Evolutionary conservation across 2,329 filamentous ascomycete species (phyloP), one percentile per base, ranked within the genome.

Genomic region (Diplodia mutila): DNA sequence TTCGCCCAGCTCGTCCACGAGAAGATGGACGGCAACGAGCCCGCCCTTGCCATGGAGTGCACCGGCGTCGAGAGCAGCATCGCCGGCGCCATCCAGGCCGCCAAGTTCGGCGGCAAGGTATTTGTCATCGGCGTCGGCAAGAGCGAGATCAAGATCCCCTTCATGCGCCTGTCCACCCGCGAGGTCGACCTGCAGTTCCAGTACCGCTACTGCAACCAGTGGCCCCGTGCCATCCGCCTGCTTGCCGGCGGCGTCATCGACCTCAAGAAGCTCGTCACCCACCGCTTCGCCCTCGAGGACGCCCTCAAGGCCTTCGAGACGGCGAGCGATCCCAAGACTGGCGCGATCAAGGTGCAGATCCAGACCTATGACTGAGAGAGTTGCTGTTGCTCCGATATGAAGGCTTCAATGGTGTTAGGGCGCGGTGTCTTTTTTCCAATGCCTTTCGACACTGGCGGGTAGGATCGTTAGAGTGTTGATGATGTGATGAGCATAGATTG

Each of bases 291-390:
- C 71, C 82, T 98, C 46, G 94, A 97, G 81, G 90, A 98, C 77
- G 93, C 94, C 0, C 80, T 95, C 32, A 87, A 94, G 81, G 94
- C 94, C 8, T 98, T 98, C 79, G 89, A 93, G 82, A 95, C 92
- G 49, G 93, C 94, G 23, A 88, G 91, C 9, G 89, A 97, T 80
- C 90, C 93, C 48, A 93, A 91, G 84, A 97, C 91, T 63, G 94
- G 94, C 7, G 93, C 94, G n/a, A 97, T 98, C 81, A 98, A 98
- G 85, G 94, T 97, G 69, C 91, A 93, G 86, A 97, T 97, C 75
- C 92, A 94, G 84, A 93, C 37, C 37, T 49, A 49, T 11, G 65
- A 67, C 52, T 66, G 49, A 29, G 27, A 23, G 11, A 29, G 1
- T 39, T 5, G 18, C 2, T 46, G 9, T 57, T 39, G 12, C 14